Conservation (phyloP, 441 rosid species). For the Adansonia rubrostipa region DNA sequence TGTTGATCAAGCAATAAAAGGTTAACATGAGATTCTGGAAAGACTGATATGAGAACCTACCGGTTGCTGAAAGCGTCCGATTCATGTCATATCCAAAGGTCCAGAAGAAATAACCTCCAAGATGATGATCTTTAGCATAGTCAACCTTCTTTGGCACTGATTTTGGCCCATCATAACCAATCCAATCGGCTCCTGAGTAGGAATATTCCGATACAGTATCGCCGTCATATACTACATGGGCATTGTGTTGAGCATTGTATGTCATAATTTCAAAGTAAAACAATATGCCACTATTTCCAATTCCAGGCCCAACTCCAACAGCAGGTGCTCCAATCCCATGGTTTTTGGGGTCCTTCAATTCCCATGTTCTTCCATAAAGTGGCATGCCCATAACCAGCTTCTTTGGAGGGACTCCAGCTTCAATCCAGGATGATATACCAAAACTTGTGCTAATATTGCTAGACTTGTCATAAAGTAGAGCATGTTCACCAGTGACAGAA, state of each 20-base stretch:
- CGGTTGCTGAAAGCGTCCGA: constrained; percentile 34
- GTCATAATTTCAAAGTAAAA: constrained; percentile 30
- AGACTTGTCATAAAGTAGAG: constrained; percentile 41
- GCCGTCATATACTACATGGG: constrained; percentile 28
- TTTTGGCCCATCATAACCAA: constrained; percentile 46
- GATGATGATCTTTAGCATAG: constrained; percentile 35
- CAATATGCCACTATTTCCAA: constrained; percentile 27
- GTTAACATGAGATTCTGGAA: too few species aligned
- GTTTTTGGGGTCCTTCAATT: constrained; percentile 37
- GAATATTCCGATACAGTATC: constrained; percentile 42
- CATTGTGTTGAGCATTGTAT: constrained; percentile 28
- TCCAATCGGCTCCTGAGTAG: constrained; percentile 36
- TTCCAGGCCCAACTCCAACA: constrained; percentile 35
- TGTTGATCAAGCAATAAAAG: too few species aligned
- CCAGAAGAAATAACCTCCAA: constrained; percentile 59
- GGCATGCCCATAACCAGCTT: constrained; percentile 57
- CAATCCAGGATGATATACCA: constrained; percentile 51
- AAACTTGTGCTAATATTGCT: constrained; percentile 45
- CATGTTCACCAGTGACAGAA: constrained; percentile 38
- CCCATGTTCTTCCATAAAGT: constrained; percentile 49
- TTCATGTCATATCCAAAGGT: constrained; percentile 45
- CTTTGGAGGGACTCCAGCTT: constrained; percentile 35
- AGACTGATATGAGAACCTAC: background rate
- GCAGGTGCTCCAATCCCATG: constrained; percentile 46
- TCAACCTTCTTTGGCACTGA: constrained; percentile 38